phyloP scores from a whole-genome alignment of 352 stramenopile genomes.

The Pythium brassicae region DNA sequence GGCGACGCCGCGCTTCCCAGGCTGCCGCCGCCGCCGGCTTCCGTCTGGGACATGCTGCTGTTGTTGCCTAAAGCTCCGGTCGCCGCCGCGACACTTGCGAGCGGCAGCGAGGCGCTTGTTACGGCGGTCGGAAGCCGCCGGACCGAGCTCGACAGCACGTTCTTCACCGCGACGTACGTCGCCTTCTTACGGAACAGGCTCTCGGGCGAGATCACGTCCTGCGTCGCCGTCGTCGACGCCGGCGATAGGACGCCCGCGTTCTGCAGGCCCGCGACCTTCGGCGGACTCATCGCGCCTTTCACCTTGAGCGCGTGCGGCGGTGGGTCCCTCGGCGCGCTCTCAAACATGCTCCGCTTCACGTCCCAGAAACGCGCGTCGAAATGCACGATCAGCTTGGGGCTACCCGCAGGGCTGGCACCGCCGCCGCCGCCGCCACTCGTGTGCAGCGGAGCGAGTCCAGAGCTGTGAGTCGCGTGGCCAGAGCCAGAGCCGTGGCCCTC shows the following conservation, averaged over 20 bases:
- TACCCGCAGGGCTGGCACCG: neutral
- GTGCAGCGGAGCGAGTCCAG: neutral
- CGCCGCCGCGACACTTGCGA: slow-evolving; percentile 20
- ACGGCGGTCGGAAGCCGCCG: slow-evolving; percentile 34
- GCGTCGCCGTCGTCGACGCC: slow-evolving; percentile 27
- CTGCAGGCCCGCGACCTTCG: slow-evolving; percentile 42
- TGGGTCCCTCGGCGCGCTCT: slow-evolving; percentile 9
- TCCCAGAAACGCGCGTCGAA: slow-evolving; percentile 69
- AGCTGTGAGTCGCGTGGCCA: slow-evolving; percentile 2
- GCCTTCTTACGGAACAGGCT: slow-evolving; percentile 65
- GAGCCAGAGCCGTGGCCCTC: slow-evolving; percentile 3
- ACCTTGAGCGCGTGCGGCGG: slow-evolving; percentile 29
- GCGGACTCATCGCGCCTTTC: slow-evolving; percentile 35
- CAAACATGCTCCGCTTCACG: slow-evolving; percentile 68
- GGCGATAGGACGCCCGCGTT: slow-evolving; percentile 33
- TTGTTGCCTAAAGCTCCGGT: neutral
- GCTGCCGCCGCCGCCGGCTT: neutral
- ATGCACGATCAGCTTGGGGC: slow-evolving; percentile 18
- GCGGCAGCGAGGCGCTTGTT: slow-evolving; percentile 22
- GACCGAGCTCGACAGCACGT: slow-evolving; percentile 54
- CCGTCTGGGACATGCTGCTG: slow-evolving; percentile 17
- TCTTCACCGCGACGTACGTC: slow-evolving; percentile 56
- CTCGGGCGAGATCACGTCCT: slow-evolving; percentile 60
- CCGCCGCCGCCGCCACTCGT: neutral
- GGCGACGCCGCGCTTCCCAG: too few relatives aligned